Evolutionary conservation across 305 asterid species (phyloP).

Genomic region (Rubia peregrina): DNA sequence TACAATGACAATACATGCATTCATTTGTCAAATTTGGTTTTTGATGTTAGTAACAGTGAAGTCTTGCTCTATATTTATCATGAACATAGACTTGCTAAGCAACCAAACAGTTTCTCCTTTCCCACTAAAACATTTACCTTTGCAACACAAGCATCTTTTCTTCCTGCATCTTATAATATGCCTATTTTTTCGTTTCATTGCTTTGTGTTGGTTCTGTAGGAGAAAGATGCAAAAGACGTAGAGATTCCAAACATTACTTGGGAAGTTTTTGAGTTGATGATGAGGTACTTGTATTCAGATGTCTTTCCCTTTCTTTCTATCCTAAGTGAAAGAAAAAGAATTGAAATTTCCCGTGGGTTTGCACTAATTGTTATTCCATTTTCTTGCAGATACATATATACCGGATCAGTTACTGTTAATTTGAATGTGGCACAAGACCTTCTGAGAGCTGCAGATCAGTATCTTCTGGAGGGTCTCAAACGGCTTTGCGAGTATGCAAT

Average conservation of each 20-base stretch:
- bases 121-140: neutral
- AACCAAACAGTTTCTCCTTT: neutral
- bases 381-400: constrained; percentile 65
- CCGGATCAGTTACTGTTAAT: constrained; percentile 83
- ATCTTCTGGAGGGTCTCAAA: constrained; percentile 93
- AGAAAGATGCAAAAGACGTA: constrained; percentile 93
- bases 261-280: constrained; percentile 98
- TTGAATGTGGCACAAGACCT: constrained; percentile 91
- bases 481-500: constrained; percentile 87
- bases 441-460: constrained; percentile 94
- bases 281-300: constrained; percentile 53
- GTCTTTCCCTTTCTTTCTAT: neutral
- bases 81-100: neutral
- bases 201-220: constrained; percentile 40
- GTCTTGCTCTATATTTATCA: neutral
- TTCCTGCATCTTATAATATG: neutral
- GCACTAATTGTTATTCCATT: neutral
- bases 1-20: neutral
- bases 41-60: neutral
- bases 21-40: neutral
- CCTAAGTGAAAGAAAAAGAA: neutral
- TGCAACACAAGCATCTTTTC: neutral
- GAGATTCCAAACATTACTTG: constrained; percentile 96
- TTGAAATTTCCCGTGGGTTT: neutral
- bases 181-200: neutral